phyloP scores from a whole-genome alignment of 2,329 filamentous ascomycete genomes.

The Fusarium sp. region DNA sequence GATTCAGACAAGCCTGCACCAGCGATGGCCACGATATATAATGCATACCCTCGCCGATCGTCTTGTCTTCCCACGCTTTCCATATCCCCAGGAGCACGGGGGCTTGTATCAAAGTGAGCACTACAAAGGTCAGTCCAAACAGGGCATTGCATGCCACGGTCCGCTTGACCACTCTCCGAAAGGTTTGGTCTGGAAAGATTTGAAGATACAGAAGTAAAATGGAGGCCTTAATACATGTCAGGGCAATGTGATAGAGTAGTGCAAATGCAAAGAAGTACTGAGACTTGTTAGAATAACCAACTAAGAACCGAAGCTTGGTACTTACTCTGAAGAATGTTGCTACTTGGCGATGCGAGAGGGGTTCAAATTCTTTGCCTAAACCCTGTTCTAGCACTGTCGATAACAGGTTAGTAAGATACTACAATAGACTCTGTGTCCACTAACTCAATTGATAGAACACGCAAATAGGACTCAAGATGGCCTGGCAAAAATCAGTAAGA shows the following conservation, averaged over 20 bases:
- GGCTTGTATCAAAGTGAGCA: not conserved
- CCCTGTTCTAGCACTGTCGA: not conserved
- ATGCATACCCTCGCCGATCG: not conserved
- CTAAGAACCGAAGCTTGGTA: not conserved
- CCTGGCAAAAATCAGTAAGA: not conserved
- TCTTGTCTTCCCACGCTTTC: not conserved
- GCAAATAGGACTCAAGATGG: not conserved
- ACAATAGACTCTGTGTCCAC: not conserved
- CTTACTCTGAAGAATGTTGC: not conserved
- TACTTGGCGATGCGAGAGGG: not conserved
- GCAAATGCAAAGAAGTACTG: not conserved
- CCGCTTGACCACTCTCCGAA: not conserved
- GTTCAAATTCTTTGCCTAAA: not conserved
- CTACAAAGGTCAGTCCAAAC: not conserved
- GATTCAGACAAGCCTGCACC: not conserved
- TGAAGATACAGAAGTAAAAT: not conserved
- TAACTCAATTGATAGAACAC: not conserved
- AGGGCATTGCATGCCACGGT: not conserved
- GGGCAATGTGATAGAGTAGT: not conserved
- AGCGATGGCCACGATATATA: not conserved
- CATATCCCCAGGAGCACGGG: not conserved
- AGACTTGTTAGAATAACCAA: rapidly evolving
- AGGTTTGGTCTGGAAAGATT: not conserved
- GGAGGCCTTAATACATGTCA: rapidly evolving
- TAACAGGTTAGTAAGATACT: rapidly evolving